Conservation (phyloP, 495 filamentous ascomycete genomes). For the Daldinia loculata region DNA sequence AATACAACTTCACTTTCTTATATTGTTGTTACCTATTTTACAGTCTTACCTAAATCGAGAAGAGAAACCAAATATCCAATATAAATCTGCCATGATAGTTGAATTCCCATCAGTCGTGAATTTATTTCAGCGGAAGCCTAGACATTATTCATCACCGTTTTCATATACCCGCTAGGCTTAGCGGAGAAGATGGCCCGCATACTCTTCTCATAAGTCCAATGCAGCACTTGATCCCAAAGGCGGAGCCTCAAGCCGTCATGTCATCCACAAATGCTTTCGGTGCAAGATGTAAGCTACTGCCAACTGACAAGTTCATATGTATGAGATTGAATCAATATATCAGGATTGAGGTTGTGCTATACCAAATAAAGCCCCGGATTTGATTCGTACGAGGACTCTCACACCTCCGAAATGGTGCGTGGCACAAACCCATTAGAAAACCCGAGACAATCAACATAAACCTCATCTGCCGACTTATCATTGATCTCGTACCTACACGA, state of each 20-base stretch:
- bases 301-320: constrained; percentile 1
- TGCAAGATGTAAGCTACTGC: neutral
- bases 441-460: constrained; percentile 5
- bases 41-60: neutral
- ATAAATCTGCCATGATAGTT: neutral
- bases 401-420: constrained; percentile 10
- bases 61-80: neutral
- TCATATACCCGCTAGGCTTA: constrained; percentile 1
- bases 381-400: constrained; percentile 6
- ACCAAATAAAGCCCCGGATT: neutral
- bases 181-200: neutral
- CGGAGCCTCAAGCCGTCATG: constrained; percentile 2
- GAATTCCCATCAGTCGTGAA: neutral
- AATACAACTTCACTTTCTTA: constrained; percentile 13
- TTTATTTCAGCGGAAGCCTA: neutral
- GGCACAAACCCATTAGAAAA: constrained; percentile 13
- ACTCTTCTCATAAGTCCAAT: neutral
- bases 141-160: neutral
- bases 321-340: constrained; percentile 2
- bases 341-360: neutral
- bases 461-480: neutral
- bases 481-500: neutral
- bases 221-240: constrained; percentile 3
- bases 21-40: neutral
- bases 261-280: neutral